Evolutionary conservation across 202 grass and related monocot genomes (phyloP).

Genomic region (Eragrostis tef): DNA sequence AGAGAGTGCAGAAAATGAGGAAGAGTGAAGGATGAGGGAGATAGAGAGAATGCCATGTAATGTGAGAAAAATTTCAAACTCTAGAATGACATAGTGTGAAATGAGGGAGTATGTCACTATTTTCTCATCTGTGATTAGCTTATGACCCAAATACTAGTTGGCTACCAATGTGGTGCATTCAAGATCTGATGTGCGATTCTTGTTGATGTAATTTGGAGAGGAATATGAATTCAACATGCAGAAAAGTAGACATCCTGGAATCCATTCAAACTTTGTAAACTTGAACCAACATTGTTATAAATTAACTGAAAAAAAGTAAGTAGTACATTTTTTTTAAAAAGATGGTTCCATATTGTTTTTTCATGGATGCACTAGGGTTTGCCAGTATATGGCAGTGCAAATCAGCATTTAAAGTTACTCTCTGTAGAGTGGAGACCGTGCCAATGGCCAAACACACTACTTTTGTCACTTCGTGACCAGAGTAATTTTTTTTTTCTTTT

Average conservation of each 20-base stretch:
- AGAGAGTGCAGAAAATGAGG: no score
- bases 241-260: constrained; percentile 30
- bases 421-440: neutral
- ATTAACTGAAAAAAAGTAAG: constrained; percentile 25
- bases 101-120: constrained; percentile 7
- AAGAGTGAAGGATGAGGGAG: no score
- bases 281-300: constrained; percentile 14
- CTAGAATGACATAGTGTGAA: no score
- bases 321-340: constrained; percentile 10
- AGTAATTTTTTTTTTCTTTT: neutral
- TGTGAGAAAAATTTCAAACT: no score
- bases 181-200: constrained; percentile 32
- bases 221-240: constrained; percentile 2
- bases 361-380: neutral
- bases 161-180: constrained; percentile 9
- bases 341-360: constrained; percentile 11
- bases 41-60: no score
- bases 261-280: constrained; percentile 30
- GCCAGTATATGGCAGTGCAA: constrained; percentile 4
- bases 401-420: neutral
- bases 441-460: neutral
- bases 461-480: neutral
- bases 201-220: constrained; percentile 41
- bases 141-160: constrained; percentile 35
- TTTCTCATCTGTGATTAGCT: constrained; percentile 12